Evolutionary conservation across 495 filamentous ascomycete species (phyloP).

Genomic region (Mycothermus thermophilus): DNA sequence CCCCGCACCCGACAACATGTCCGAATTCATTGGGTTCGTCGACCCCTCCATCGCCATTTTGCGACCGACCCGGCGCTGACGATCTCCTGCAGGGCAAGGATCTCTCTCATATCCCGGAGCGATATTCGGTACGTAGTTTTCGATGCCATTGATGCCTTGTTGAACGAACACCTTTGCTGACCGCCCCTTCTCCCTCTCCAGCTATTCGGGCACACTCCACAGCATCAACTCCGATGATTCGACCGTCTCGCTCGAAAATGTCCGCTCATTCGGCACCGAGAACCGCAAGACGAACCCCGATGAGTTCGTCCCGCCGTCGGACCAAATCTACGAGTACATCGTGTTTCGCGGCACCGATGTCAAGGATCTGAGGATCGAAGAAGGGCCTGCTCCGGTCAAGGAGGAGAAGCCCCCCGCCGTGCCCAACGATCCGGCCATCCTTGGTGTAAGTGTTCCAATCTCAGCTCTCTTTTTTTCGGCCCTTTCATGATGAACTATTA

Average conservation of each 20-base stretch:
- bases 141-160: constrained; percentile 3
- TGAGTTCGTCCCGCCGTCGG: constrained; percentile 68
- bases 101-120: constrained; percentile 89
- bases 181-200: constrained; percentile 17
- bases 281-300: constrained; percentile 62
- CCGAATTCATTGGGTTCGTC: constrained; percentile 39
- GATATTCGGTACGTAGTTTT: constrained; percentile 66
- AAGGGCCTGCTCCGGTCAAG: constrained; percentile 47
- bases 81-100: constrained; percentile 43
- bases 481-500: constrained; percentile 60
- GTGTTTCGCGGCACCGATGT: constrained; percentile 98
- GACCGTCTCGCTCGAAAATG: constrained; percentile 91
- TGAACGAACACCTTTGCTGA: constrained; percentile 2
- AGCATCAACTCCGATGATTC: constrained; percentile 96
- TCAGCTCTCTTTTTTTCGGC: not conserved
- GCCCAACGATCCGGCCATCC: constrained; percentile 91
- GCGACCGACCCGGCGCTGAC: constrained; percentile 14
- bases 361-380: constrained; percentile 88
- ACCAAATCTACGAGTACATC: constrained; percentile 93
- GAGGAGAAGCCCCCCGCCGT: constrained; percentile 63
- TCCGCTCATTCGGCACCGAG: constrained; percentile 86
- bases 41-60: constrained; percentile 1
- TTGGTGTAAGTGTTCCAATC: constrained; percentile 62
- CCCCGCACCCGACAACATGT: too few relatives aligned
- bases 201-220: constrained; percentile 90